These are phyloP conservation scores for Oryza australiensis DNA, from an alignment of 176 grass and related monocot species.

Conservation along the genomic window DNA sequence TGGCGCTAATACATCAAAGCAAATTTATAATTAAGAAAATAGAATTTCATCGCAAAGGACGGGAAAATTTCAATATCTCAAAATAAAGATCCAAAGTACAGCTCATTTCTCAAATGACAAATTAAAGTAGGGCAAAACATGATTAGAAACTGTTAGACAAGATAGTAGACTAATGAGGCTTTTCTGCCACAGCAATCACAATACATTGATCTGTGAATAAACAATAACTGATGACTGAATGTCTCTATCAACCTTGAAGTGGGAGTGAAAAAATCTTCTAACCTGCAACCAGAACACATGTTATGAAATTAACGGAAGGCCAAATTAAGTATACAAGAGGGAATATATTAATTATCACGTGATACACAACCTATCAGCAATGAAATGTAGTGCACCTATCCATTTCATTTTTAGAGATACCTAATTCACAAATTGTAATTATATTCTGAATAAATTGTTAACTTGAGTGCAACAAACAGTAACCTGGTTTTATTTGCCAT, in stretches of 20 bases:
- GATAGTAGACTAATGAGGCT: slow-evolving; percentile 1
- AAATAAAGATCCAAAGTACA: slow-evolving; percentile 20
- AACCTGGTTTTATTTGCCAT: not conserved
- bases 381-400: not conserved
- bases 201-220: slow-evolving; percentile 40
- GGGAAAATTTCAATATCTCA: not conserved
- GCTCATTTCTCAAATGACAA: slow-evolving; percentile 15
- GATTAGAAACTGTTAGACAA: slow-evolving; percentile 11
- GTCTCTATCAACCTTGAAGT: slow-evolving; percentile 90
- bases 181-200: not conserved
- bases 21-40: not conserved
- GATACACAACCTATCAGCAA: not conserved
- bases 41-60: not conserved
- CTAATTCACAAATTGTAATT: not conserved
- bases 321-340: slow-evolving; percentile 1
- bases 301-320: not conserved
- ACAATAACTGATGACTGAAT: slow-evolving; percentile 73
- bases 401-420: not conserved
- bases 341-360: not conserved
- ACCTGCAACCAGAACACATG: slow-evolving; percentile 48
- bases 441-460: slow-evolving; percentile 7
- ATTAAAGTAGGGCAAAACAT: slow-evolving; percentile 18
- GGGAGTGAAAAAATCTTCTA: slow-evolving; percentile 88
- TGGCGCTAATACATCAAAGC: not conserved
- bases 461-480: slow-evolving; percentile 13